A percentile compares a stretch with the other conserved stretches of the same genome.
These are phyloP conservation scores for Laguncularia racemosa DNA, from an alignment of 345 rosid species.

Conservation along the genomic window DNA sequence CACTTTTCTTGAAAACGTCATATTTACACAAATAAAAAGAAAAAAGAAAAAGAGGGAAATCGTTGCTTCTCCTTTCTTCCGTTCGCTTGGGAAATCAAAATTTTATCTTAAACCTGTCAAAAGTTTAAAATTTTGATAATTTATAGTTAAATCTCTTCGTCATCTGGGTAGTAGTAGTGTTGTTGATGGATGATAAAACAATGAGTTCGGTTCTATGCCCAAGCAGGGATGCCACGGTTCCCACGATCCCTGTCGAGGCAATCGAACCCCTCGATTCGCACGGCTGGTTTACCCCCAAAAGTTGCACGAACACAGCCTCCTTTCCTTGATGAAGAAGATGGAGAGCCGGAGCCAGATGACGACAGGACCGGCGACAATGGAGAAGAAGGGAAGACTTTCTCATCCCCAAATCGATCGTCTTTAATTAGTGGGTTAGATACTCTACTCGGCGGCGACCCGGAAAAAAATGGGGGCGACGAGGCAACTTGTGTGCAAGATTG, in stretches of 20 bases:
- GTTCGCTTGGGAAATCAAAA: constrained; percentile 11
- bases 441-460: constrained; percentile 99
- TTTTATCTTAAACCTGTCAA: not conserved
- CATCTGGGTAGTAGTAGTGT: not conserved
- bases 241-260: constrained; percentile 81
- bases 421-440: constrained; percentile 96
- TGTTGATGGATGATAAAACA: constrained; percentile 4
- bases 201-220: constrained; percentile 39
- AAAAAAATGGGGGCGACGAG: constrained; percentile 73
- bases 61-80: not conserved
- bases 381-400: constrained; percentile 34
- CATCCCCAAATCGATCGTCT: constrained; percentile 68
- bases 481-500: constrained; percentile 43
- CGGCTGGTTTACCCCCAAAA: constrained; percentile 79
- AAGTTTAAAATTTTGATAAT: not conserved
- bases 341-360: constrained; percentile 33
- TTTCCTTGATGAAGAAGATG: constrained; percentile 51
- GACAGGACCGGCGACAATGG: constrained; percentile 26
- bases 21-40: constrained; percentile 11
- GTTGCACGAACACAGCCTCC: constrained; percentile 59
- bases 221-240: constrained; percentile 69
- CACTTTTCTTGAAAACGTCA: constrained; percentile 1
- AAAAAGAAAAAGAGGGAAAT: constrained; percentile 1
- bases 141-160: not conserved
- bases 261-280: constrained; percentile 88